Conservation (phyloP, 441 rosid species). For the Sinapis alba region DNA sequence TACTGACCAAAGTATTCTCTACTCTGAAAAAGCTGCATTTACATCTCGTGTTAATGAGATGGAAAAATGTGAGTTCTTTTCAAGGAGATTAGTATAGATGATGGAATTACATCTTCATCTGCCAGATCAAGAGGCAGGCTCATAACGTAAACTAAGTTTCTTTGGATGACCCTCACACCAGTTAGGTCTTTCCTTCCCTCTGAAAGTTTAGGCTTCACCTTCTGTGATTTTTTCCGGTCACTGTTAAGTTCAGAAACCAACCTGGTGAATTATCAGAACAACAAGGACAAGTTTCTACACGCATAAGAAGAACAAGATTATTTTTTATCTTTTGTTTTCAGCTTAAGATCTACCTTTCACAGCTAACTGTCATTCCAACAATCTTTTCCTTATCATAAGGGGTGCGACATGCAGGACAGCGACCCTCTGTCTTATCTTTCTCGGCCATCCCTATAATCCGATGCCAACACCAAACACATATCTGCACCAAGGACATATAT, state of each 20-base stretch:
- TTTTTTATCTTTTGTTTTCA: conserved; percentile 19
- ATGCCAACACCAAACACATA: conserved; percentile 82
- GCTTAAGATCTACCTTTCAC: conserved; percentile 51
- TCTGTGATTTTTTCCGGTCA: conserved; percentile 64
- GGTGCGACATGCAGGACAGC: conserved; percentile 70
- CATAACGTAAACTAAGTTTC: conserved; percentile 65
- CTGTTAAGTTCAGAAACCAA: conserved; percentile 49
- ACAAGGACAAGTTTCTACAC: background rate
- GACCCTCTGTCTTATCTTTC: conserved; percentile 58
- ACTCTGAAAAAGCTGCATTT: conserved; percentile 54
- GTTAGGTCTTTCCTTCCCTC: conserved; percentile 65
- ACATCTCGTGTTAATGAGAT: background rate
- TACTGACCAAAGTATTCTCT: conserved; percentile 70
- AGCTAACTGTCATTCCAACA: conserved; percentile 53
- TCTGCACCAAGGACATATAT: conserved; percentile 40
- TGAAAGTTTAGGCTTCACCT: conserved; percentile 55
- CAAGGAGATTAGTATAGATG: conserved; percentile 12
- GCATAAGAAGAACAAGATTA: background rate
- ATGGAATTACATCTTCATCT: conserved; percentile 54
- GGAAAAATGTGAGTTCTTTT: background rate
- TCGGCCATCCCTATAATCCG: conserved; percentile 71
- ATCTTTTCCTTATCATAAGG: conserved; percentile 69
- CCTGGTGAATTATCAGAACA: conserved; percentile 28
- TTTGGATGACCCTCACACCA: conserved; percentile 58
- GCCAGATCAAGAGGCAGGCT: conserved; percentile 69